These are phyloP conservation scores for Daldinia vernicosa DNA, from an alignment of 495 filamentous ascomycete genomes.

Conservation along the genomic window DNA sequence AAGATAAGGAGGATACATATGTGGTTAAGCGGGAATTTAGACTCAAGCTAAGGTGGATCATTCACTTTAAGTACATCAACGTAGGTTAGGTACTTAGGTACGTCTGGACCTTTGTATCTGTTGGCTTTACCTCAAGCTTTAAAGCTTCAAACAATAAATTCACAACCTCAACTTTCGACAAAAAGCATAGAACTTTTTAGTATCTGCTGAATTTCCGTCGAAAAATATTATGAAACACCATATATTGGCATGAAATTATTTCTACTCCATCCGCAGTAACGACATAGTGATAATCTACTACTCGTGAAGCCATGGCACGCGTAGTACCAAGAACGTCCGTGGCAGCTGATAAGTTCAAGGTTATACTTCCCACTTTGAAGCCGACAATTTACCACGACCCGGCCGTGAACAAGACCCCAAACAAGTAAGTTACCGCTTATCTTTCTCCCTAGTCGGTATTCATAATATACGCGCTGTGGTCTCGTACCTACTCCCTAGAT, in stretches of 20 bases:
- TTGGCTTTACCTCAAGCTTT: neutral
- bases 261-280: neutral
- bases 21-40: neutral
- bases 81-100: neutral
- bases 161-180: neutral
- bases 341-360: constrained; percentile 46
- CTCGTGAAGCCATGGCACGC: constrained; percentile 32
- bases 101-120: neutral
- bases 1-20: neutral
- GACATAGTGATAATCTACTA: neutral
- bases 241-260: neutral
- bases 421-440: constrained; percentile 32
- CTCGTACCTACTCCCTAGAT: neutral
- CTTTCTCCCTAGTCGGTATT: neutral
- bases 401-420: constrained; percentile 36
- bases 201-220: neutral
- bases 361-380: constrained; percentile 40
- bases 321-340: constrained; percentile 43
- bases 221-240: neutral
- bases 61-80: neutral
- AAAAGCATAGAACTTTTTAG: neutral
- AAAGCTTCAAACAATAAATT: constrained; percentile 2
- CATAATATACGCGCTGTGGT: neutral
- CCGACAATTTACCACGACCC: constrained; percentile 47
- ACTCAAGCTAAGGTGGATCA: neutral